A percentile compares a stretch with the other conserved stretches of the same genome.
These are phyloP conservation scores for Blastobotrys attinorum DNA, from an alignment of 805 yeast species.

Conservation along the genomic window DNA sequence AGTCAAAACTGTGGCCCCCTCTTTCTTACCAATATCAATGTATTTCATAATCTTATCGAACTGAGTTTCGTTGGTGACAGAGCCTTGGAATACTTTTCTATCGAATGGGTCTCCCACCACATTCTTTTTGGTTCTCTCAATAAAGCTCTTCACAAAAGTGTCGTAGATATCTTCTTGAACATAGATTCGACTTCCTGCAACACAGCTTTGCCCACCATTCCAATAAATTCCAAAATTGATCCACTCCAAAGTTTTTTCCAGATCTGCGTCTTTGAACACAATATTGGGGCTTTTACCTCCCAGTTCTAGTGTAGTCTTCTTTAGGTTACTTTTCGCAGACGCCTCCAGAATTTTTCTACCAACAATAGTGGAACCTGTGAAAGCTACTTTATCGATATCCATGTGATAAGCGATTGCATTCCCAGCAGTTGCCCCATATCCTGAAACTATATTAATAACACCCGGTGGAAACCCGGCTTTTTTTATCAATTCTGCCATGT, in stretches of 20 bases:
- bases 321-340: constrained; percentile 57
- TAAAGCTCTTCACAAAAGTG: constrained; percentile 32
- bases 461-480: constrained; percentile 72
- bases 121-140: constrained; percentile 45
- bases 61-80: constrained; percentile 75
- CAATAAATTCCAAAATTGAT: constrained; percentile 73
- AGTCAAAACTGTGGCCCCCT: constrained; percentile 72
- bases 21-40: constrained; percentile 65
- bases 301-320: constrained; percentile 83
- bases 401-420: constrained; percentile 57
- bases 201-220: constrained; percentile 92
- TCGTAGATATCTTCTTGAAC: constrained; percentile 80
- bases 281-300: constrained; percentile 94
- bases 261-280: constrained; percentile 75
- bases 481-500: constrained; percentile 47
- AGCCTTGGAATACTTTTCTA: constrained; percentile 70
- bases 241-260: constrained; percentile 64
- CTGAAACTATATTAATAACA: constrained; percentile 61
- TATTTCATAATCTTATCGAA: constrained; percentile 62
- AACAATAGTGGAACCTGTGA: constrained; percentile 87
- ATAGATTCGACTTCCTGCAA: constrained; percentile 85
- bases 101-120: constrained; percentile 67
- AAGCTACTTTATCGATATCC: constrained; percentile 75
- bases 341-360: constrained; percentile 71
- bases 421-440: constrained; percentile 54